Base-by-base conservation (phyloP, 73 alveolate genomes). In the Blepharisma japonicum region DNA sequence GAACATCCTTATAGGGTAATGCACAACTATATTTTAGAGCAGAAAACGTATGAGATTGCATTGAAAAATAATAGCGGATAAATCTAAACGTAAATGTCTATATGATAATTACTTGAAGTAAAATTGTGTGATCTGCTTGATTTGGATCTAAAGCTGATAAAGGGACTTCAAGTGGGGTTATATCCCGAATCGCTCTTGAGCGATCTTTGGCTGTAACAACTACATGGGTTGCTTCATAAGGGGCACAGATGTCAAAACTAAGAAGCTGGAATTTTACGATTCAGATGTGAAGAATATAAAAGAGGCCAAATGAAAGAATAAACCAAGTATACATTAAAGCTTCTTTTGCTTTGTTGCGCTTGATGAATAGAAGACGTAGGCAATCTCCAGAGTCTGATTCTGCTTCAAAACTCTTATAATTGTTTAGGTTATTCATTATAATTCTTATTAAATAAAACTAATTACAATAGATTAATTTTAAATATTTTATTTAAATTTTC, bases 31-130 rank as follows among this genome's bases (percentile, higher is more conserved):
- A 81, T 14, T 27, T 50, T 8, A 81, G 48, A 0, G 89, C 87
- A 2, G 8, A 39, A 67, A 86, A 86, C 45, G 55, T 39, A 6
- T 50, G 14, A 6, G 7, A 6, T 6, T 72, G 68, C 21, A 6
- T 6, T 8, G 55, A 48, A 32, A 21, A 48, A 51, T 55, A 66
- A 46, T 55, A 82, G n/a, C 74, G 78, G 45, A 82, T 77, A 72
- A 27, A 82, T 9, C 89, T 7, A 68, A 72, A 74, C 18, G 14
- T 55, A 55, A 82, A 82, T 7, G 70, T 82, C 88, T 81, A 71
- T 8, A 72, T 55, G 45, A 8, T 46, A 6, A 71, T 9, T 9
- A 74, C 49, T 61, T 25, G 38, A 20, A 25, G 46, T 61, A 14
- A 14, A 14, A 14, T 61, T 61, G 47, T 14, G 48, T 61, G 14